Conservation (phyloP, 129 eudicot genomes). For the Mikania micrantha region DNA sequence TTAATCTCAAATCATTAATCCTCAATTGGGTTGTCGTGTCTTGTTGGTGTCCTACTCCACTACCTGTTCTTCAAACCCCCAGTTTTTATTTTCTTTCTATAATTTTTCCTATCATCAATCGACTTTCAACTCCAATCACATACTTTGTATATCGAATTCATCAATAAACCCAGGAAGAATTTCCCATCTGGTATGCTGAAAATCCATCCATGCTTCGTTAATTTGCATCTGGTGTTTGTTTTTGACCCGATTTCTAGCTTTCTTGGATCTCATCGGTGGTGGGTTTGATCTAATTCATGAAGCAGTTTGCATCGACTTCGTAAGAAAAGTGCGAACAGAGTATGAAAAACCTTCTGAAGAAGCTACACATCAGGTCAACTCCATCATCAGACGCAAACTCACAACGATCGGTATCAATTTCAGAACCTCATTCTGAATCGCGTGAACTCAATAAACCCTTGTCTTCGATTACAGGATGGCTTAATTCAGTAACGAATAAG, state of each 20-base stretch:
- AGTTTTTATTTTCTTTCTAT: background rate
- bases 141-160: background rate
- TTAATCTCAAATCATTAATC: background rate
- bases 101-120: background rate
- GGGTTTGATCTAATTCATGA: constrained; percentile 26
- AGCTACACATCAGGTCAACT: constrained; percentile 54
- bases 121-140: background rate
- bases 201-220: background rate
- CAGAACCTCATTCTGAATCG: background rate
- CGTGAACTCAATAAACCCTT: constrained; percentile 50
- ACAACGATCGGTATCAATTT: constrained; percentile 3
- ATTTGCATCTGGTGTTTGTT: constrained; percentile 10
- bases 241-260: background rate
- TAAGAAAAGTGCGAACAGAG: background rate
- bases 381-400: constrained; percentile 45
- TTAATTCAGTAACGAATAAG: constrained; percentile 67
- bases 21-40: constrained; percentile 11
- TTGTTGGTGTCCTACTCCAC: constrained; percentile 29
- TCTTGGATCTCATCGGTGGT: constrained; percentile 27
- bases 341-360: constrained; percentile 85
- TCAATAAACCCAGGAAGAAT: no score
- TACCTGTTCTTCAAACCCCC: background rate
- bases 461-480: constrained; percentile 78
- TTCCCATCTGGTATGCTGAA: no score
- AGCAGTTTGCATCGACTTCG: constrained; percentile 28